phyloP scores from a whole-genome alignment of 352 stramenopile species.

The Globisporangium echinulatum region DNA sequence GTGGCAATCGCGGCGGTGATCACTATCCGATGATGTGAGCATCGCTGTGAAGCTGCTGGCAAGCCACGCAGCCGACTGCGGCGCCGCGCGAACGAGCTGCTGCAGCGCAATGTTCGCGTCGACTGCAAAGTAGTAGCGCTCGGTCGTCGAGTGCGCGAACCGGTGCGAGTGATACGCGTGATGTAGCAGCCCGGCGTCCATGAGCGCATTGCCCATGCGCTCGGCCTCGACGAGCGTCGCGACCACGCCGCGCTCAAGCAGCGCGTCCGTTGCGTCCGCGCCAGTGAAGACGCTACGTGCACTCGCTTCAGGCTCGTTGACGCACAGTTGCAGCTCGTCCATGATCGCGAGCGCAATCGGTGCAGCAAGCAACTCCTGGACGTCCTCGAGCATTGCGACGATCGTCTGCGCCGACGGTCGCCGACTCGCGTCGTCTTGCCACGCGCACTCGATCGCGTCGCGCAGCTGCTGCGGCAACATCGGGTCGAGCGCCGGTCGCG shows the following conservation, averaged over 20 bases:
- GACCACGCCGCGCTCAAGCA: neutral
- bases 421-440: conserved; percentile 26
- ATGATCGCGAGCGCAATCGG: conserved; percentile 19
- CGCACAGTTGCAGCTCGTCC: conserved; percentile 20
- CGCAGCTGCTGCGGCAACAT: conserved; percentile 26
- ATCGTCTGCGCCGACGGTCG: conserved; percentile 36
- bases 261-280: conserved; percentile 14
- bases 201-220: conserved; percentile 31
- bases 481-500: conserved; percentile 23
- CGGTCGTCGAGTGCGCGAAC: conserved; percentile 22
- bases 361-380: conserved; percentile 40
- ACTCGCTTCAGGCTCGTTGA: conserved; percentile 16
- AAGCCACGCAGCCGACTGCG: neutral
- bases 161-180: conserved; percentile 30
- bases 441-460: conserved; percentile 36
- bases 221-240: conserved; percentile 22
- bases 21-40: neutral
- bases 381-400: conserved; percentile 29
- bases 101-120: conserved; percentile 13
- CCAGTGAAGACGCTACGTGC: conserved; percentile 24
- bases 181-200: conserved; percentile 39
- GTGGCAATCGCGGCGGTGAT: neutral
- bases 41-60: neutral
- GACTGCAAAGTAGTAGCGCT: conserved; percentile 39
- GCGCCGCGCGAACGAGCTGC: neutral